Base-by-base conservation (phyloP, 139 green algal species). In the Chlorella sp. region DNA sequence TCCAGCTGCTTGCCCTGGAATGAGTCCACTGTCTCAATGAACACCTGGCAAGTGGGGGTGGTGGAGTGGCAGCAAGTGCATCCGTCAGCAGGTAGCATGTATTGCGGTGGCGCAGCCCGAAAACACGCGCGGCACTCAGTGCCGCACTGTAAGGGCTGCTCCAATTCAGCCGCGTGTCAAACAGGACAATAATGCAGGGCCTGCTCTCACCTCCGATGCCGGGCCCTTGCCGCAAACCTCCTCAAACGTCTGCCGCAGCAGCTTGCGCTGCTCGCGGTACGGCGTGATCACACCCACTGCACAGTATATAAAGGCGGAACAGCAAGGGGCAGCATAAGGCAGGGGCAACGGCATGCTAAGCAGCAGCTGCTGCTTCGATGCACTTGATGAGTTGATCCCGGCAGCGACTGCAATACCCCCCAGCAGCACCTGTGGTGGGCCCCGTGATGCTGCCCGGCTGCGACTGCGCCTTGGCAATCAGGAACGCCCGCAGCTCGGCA, bases 1-100 rank as follows among this genome's bases (percentile, higher is more conserved):
- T 99, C 97, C 56, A 97, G 75, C 92, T 99, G 95, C 88, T 96
- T 94, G 72, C 96, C 95, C 90, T 98, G 96, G 86, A 98, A 99
- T 17, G 81, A 90, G 87, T 99, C 96, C 74, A 99, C 94, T 25
- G 96, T 98, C 81, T 97, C 93, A 16, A 98, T 96, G 17, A 89
- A 87, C 41, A 98, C 91, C 82, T 93, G 85, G 47, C 34, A 21
- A 23, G 32, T 11, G 30, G 28, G 23, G 63, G 63, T 38, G 65
- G 13, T 5, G 20, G 16, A 13, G 4, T 9, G 60, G 60, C 4
- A 4, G 65, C 65, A 72, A 15, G 25, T 72, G 47, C 4, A 55
- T 55, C 7, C 11, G 44, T 7, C 7, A 17, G 44, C 11, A 11
- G 11, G n/a, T n/a, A n/a, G n/a, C n/a, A n/a, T n/a, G n/a, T n/a